Evolutionary conservation across 345 rosid species (phyloP).

Genomic region (Sisymbrium altissimum): DNA sequence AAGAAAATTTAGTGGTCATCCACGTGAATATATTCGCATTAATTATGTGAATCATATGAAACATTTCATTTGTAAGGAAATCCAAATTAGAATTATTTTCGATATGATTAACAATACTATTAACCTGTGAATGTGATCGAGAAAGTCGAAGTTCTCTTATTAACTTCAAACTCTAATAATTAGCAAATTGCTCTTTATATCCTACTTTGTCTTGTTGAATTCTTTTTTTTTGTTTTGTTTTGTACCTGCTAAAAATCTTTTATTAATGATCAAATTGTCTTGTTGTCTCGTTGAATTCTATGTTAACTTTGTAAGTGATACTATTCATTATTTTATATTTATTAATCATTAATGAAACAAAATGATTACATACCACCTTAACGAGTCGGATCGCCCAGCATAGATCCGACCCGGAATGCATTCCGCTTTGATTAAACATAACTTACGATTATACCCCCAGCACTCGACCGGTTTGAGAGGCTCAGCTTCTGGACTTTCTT

Average conservation of each 20-base stretch:
- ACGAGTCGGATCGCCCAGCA: neutral
- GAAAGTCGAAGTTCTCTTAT: neutral
- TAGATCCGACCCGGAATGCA: slow-evolving; percentile 21
- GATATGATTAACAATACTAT: neutral
- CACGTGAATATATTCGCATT: neutral
- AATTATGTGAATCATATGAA: no score
- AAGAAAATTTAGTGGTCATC: no score
- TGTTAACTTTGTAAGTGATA: neutral
- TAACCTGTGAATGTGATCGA: neutral
- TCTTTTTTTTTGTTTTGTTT: no score
- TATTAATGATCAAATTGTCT: no score
- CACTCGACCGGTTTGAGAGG: neutral
- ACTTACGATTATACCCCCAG: neutral
- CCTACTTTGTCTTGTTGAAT: no score
- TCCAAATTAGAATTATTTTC: neutral
- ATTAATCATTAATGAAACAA: neutral
- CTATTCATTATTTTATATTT: no score
- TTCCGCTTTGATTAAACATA: neutral
- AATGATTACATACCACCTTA: neutral
- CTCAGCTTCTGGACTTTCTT: neutral
- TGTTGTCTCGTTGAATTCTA: no score
- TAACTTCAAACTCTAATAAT: neutral
- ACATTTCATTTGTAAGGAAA: neutral
- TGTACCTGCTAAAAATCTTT: no score
- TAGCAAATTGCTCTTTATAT: neutral